A percentile compares a stretch with the other conserved stretches of the same genome.
phyloP scores from a whole-genome alignment of 2,329 filamentous ascomycete species.

The Elsinoe arachidis region DNA sequence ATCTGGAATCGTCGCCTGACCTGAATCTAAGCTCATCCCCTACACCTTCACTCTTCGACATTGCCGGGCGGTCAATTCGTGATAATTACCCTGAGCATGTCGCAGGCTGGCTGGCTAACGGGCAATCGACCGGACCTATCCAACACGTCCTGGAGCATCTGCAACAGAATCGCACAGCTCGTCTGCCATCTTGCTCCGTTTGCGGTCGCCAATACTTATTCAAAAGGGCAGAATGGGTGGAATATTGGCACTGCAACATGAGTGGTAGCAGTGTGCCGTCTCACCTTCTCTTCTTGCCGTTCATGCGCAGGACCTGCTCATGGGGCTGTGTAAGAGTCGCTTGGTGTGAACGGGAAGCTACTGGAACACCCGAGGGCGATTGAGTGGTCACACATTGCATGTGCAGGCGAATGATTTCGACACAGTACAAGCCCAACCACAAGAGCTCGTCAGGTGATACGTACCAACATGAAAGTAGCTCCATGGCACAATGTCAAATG shows the following conservation, averaged over 20 bases:
- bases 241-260: conserved; percentile 26
- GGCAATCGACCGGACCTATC: conserved; percentile 10
- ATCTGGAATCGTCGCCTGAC: conserved; percentile 9
- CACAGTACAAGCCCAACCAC: too few relatives aligned
- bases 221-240: conserved; percentile 28
- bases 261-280: conserved; percentile 10
- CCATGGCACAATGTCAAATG: too few relatives aligned
- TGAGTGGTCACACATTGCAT: too few relatives aligned
- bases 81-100: conserved; percentile 23
- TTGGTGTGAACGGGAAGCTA: neutral
- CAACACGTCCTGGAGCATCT: conserved; percentile 17
- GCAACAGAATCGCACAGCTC: conserved; percentile 19
- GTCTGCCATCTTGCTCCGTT: conserved; percentile 24
- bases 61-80: conserved; percentile 23
- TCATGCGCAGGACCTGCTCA: conserved; percentile 25
- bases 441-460: too few relatives aligned
- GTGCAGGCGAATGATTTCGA: too few relatives aligned
- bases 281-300: conserved; percentile 26
- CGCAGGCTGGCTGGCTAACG: conserved; percentile 14
- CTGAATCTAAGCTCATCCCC: conserved; percentile 8
- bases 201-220: conserved; percentile 26
- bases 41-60: conserved; percentile 30
- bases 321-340: conserved; percentile 23
- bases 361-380: too few relatives aligned
- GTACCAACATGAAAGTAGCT: too few relatives aligned